Base-by-base conservation (phyloP, 306 rosid genomes). In the Sindora glabra region DNA sequence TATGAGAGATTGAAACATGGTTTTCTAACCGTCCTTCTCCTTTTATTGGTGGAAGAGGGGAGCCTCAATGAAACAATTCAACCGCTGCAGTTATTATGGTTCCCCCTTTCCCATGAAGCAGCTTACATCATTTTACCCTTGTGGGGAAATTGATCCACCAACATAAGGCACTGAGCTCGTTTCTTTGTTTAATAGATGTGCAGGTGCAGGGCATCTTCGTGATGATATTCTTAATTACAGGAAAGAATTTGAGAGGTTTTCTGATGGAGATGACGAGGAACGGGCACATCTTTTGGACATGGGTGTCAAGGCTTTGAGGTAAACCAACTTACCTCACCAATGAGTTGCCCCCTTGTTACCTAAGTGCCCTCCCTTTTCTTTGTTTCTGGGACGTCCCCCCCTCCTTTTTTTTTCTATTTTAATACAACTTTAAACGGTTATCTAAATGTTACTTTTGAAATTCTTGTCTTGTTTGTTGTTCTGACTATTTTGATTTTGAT, bases 221-320 rank as follows among this genome's bases (percentile, higher is more conserved):
- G 95, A 86, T 64, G 95, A 89, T 57, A 86, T 89, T 68, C 84
- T 81, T 48, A 52, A 81, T 71, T 86, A 86, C 73, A 72, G 73
- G 32, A 79, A 70, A 79, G 83, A 86, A 76, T 82, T 86, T 52
- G 70, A 73, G 63, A 84, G 83, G 76, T 74, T 64, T 49, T 55
- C 75, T 2, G 84, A 71, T 14, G 74, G 29, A 64, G 95, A 89
- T 41, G 95, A 86, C 33, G 97, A 89, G 76, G 80, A 77, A 37
- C 78, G 72, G 30, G 89, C 85, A 6, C 64, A 75, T 76, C 76
- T 83, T 44, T 64, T 71, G 87, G 92, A 81, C 73, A 81, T 89
- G 92, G 87, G 95, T 58, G 56, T 83, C 62, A 89, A 83, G 81
- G 92, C 97, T 69, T 67, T 86, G 69, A 89, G 92, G 97, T 89